Percentiles rank a stretch among this genome's conserved stretches.
These are phyloP conservation scores for Brassica hybrid DNA, from an alignment of 441 rosid species.

Conservation along the genomic window DNA sequence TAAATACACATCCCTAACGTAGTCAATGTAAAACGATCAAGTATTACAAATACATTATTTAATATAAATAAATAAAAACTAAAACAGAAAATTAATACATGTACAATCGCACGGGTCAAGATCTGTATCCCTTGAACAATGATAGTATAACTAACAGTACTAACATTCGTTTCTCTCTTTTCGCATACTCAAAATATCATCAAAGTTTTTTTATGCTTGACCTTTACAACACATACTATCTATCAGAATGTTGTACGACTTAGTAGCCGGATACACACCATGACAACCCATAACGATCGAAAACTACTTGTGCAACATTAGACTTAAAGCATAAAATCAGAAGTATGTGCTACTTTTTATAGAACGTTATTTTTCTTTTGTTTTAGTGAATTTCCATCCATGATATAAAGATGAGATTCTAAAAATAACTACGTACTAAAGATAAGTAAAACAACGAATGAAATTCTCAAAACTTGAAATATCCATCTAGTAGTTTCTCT, in stretches of 20 bases:
- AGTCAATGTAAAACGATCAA: no score
- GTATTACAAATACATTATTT: no score
- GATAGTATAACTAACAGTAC: no score
- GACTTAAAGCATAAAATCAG: neutral
- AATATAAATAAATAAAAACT: no score
- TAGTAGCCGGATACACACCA: constrained; percentile 2
- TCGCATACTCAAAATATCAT: no score
- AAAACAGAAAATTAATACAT: no score
- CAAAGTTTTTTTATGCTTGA: no score
- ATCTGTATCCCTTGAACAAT: no score
- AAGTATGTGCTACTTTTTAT: neutral
- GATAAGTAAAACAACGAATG: neutral
- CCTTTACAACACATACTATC: neutral
- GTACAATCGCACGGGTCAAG: no score
- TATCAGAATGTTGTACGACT: constrained; percentile 24
- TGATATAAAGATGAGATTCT: neutral
- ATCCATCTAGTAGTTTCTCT: neutral
- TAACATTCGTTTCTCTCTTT: no score
- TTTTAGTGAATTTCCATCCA: neutral
- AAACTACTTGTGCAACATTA: neutral
- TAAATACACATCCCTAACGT: no score
- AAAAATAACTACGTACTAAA: neutral
- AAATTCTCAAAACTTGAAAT: neutral
- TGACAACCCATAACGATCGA: constrained; percentile 4
- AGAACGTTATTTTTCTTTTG: neutral